Evolutionary conservation across 805 yeast genomes (phyloP).

Genomic region (Lachancea fermentati): DNA sequence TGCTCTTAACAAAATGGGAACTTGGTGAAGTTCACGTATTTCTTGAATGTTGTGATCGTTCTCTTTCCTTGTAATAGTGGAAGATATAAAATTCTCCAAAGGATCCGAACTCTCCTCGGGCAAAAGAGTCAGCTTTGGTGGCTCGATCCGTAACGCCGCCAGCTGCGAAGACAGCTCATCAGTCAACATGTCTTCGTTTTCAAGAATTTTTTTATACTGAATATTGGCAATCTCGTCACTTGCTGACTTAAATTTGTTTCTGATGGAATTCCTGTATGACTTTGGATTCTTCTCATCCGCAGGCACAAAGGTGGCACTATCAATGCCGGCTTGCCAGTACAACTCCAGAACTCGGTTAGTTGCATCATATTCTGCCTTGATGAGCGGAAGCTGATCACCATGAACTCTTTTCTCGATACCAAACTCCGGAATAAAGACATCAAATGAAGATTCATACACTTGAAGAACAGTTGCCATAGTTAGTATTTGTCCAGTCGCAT

Average conservation of each 20-base stretch:
- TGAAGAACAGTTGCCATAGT: slow-evolving; percentile 84
- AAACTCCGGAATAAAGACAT: slow-evolving; percentile 84
- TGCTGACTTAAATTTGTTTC: slow-evolving; percentile 69
- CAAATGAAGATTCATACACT: slow-evolving; percentile 94
- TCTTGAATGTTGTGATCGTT: slow-evolving; percentile 69
- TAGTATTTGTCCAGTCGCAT: slow-evolving; percentile 71
- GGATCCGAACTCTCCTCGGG: slow-evolving; percentile 33
- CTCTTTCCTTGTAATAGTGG: slow-evolving; percentile 54
- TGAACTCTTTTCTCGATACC: slow-evolving; percentile 95
- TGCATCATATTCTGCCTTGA: slow-evolving; percentile 88
- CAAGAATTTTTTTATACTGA: slow-evolving; percentile 29
- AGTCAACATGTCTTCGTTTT: slow-evolving; percentile 24
- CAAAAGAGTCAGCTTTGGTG: slow-evolving; percentile 37
- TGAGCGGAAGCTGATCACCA: slow-evolving; percentile 91
- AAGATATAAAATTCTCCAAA: slow-evolving; percentile 52
- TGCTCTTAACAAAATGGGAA: slow-evolving; percentile 82
- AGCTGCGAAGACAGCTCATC: slow-evolving; percentile 46
- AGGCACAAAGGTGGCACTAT: slow-evolving; percentile 85
- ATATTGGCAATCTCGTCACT: slow-evolving; percentile 62
- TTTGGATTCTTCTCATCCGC: slow-evolving; percentile 79
- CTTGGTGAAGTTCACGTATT: slow-evolving; percentile 65
- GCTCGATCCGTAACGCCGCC: slow-evolving; percentile 42
- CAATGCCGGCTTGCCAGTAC: slow-evolving; percentile 90
- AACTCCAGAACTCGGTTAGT: slow-evolving; percentile 62
- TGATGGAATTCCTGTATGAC: slow-evolving; percentile 71